Evolutionary conservation across 306 rosid genomes (phyloP).

Genomic region (Crataegus laevigata): DNA sequence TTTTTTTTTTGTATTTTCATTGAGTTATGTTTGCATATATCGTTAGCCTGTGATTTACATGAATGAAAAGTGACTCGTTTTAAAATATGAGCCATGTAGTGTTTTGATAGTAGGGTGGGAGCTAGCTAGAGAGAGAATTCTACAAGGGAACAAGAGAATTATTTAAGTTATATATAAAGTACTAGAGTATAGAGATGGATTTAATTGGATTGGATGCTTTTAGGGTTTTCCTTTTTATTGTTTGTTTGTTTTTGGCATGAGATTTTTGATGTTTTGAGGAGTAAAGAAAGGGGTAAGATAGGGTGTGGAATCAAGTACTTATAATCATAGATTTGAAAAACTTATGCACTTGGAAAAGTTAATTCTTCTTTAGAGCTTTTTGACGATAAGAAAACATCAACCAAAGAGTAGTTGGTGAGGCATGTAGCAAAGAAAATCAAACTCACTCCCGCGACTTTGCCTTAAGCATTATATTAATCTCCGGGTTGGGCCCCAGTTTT

Average conservation of each 20-base stretch:
- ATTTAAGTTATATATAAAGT: background rate
- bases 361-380: conserved; percentile 25
- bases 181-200: background rate
- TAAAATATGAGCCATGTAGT: background rate
- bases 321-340: conserved; percentile 34
- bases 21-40: no score
- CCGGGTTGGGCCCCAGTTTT: conserved; percentile 12
- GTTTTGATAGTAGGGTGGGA: conserved; percentile 12
- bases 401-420: conserved; percentile 21
- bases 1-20: no score
- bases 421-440: conserved; percentile 22
- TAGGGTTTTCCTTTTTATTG: background rate
- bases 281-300: background rate
- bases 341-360: conserved; percentile 29
- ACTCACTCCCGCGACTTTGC: conserved; percentile 25
- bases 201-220: conserved; percentile 7
- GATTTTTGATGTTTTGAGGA: background rate
- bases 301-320: conserved; percentile 15
- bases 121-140: conserved; percentile 27
- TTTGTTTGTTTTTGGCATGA: conserved; percentile 10
- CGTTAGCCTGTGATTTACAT: background rate
- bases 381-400: conserved; percentile 20
- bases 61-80: no score
- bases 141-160: background rate
- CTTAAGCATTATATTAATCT: conserved; percentile 13